These are phyloP conservation scores for Pseudogymnoascus sp. DNA, from an alignment of 2,329 filamentous ascomycete genomes.

Conservation along the genomic window DNA sequence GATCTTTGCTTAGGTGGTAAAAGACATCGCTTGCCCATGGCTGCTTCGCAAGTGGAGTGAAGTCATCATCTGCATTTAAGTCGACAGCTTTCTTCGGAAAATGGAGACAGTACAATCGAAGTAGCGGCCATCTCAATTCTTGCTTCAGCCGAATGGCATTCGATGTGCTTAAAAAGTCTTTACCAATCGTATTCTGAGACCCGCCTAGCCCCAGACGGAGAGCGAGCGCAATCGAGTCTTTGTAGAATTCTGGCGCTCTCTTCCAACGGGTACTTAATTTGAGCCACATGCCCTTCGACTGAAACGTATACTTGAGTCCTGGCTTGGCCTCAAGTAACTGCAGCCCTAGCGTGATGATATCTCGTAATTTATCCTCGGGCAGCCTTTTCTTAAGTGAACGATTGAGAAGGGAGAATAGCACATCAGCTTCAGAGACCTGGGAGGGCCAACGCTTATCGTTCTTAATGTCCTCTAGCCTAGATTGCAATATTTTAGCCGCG, in stretches of 20 bases:
- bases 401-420: conserved; percentile 12
- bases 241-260: conserved; percentile 10
- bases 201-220: conserved; percentile 12
- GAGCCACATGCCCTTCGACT: conserved; percentile 9
- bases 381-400: conserved; percentile 10
- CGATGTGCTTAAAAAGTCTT: conserved; percentile 8
- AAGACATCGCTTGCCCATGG: conserved; percentile 14
- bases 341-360: conserved; percentile 12
- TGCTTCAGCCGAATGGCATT: background rate
- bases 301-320: conserved; percentile 5
- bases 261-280: conserved; percentile 11
- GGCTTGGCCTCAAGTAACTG: conserved; percentile 12
- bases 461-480: conserved; percentile 10
- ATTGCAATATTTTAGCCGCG: conserved; percentile 13
- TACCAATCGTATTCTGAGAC: conserved; percentile 2
- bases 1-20: conserved; percentile 9
- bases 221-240: conserved; percentile 10
- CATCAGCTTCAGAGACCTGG: conserved; percentile 10
- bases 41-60: conserved; percentile 10
- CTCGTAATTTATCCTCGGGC: conserved; percentile 6
- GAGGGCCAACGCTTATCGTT: conserved; percentile 9
- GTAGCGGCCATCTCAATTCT: conserved; percentile 13
- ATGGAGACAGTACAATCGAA: conserved; percentile 15
- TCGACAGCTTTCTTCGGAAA: conserved; percentile 13
- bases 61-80: conserved; percentile 11